Conservation (phyloP, 2,329 filamentous ascomycete genomes). For the Cladosporium sp. region DNA sequence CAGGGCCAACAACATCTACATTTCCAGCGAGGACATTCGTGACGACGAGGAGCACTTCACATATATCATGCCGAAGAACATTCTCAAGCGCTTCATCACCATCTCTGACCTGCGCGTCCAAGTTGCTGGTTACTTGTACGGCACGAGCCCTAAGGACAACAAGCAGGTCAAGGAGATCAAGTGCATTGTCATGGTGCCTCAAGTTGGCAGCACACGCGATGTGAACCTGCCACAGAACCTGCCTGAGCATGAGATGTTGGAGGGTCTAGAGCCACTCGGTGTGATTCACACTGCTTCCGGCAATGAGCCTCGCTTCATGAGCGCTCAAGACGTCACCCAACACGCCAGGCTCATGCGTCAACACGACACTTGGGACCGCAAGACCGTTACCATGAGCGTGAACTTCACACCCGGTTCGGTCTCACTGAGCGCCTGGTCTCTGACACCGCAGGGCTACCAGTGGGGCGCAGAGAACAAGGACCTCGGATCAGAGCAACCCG, state of each 20-base stretch:
- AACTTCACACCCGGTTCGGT: conserved; percentile 97
- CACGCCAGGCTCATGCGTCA: conserved; percentile 86
- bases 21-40: conserved; percentile 90
- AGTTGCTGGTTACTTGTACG: conserved; percentile 94
- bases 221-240: conserved; percentile 87
- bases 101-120: conserved; percentile 95
- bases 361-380: conserved; percentile 80
- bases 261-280: conserved; percentile 83
- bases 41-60: conserved; percentile 86
- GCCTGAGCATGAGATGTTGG: conserved; percentile 88
- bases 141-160: conserved; percentile 87
- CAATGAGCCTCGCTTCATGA: conserved; percentile 96
- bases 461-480: conserved; percentile 98
- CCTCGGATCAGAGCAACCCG: conserved; percentile 84
- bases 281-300: conserved; percentile 94
- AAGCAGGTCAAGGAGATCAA: conserved; percentile 95
- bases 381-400: conserved; percentile 91
- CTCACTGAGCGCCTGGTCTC: conserved; percentile 87
- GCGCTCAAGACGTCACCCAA: conserved; percentile 88
- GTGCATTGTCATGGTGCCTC: conserved; percentile 95
- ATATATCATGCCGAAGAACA: conserved; percentile 99
- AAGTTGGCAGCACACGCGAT: conserved; percentile 89
- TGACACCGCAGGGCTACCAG: conserved; percentile 89
- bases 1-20: conserved; percentile 96
- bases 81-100: conserved; percentile 96